Conservation (phyloP, 805 yeast species). For the Wickerhamomyces bisporus region DNA sequence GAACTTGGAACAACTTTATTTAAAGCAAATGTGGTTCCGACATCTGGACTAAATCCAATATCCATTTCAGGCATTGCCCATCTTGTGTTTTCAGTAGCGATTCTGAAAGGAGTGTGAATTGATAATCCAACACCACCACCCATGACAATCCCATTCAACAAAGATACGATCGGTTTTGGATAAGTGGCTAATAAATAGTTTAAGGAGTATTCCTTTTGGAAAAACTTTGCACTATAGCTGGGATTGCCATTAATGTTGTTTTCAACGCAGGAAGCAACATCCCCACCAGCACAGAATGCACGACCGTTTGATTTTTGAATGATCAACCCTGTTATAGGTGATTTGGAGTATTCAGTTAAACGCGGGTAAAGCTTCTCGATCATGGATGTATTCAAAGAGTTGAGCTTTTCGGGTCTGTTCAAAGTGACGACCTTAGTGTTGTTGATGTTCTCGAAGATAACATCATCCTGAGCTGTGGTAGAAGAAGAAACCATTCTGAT, state of each 20-base stretch:
- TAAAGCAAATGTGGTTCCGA: conserved; percentile 86
- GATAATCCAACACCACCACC: conserved; percentile 97
- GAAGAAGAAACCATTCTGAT: conserved; percentile 1
- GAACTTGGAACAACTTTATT: conserved; percentile 72
- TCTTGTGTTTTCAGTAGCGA: conserved; percentile 87
- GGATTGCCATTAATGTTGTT: conserved; percentile 45
- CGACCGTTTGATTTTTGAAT: conserved; percentile 58
- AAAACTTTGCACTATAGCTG: conserved; percentile 54
- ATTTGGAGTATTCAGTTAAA: conserved; percentile 68
- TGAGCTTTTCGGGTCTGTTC: conserved; percentile 78
- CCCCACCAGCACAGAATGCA: conserved; percentile 94
- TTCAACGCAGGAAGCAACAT: conserved; percentile 75
- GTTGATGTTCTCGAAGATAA: conserved; percentile 55
- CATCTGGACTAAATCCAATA: conserved; percentile 95
- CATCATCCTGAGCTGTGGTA: conserved; percentile 36
- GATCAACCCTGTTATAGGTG: conserved; percentile 57
- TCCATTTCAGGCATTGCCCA: conserved; percentile 98
- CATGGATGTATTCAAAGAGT: conserved; percentile 79
- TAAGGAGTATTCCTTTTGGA: conserved; percentile 74
- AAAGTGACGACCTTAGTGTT: conserved; percentile 69
- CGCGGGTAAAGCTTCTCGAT: conserved; percentile 66
- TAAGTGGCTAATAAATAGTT: conserved; percentile 78
- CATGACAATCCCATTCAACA: conserved; percentile 92
- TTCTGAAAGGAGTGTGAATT: conserved; percentile 85
- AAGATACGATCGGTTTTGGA: conserved; percentile 78